Base-by-base conservation (phyloP, 176 grass and related monocot genomes). In the Musa troglodytarum region DNA sequence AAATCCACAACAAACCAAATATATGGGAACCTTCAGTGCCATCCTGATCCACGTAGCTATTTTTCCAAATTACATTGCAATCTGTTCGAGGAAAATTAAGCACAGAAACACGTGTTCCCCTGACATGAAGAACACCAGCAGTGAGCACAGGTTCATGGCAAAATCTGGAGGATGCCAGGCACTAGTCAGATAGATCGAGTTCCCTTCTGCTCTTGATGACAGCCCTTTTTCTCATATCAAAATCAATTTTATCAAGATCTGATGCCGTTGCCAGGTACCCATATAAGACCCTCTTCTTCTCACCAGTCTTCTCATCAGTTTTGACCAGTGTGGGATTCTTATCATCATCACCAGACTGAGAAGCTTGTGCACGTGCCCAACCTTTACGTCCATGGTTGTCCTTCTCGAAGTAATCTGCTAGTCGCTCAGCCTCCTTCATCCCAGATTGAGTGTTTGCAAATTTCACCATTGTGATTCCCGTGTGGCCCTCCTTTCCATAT, bases 401-500 rank as follows among this genome's bases (percentile, higher is more conserved):
- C 61, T 63, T 87, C 76, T 89, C 85, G 0, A 99, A 83, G 78
- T 91, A 91, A 34, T 92, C 81, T 68, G 82, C 82, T 78, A 99
- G 80, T 34, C 79, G 66, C 78, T 94, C 95, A 80, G 95, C 90
- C 80, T 99, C 95, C 76, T 91, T 87, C 78, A 94, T 81, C 50
- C 95, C 90, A 78, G 80, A 20, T 78, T 85, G 74, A 54, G 79
- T 92, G 80, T 86, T 89, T 23, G 82, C 62, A 8, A 99, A 99
- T 80, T 91, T 90, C 70, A 99, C 71, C 74, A 93, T 75, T 74
- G 95, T 94, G 70, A 89, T 77, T 74, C 90, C 90, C 80, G 83
- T 67, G 67, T 99, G 95, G 21, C 95, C 95, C 85, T 99, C 88
- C 65, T 87, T 99, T 77, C 88, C 86, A 86, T 99, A 92, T 12